Percentiles rank a stretch among this genome's conserved stretches.
These are phyloP conservation scores for Melastoma malabathricum DNA, from an alignment of 345 rosid species.

Conservation along the genomic window DNA sequence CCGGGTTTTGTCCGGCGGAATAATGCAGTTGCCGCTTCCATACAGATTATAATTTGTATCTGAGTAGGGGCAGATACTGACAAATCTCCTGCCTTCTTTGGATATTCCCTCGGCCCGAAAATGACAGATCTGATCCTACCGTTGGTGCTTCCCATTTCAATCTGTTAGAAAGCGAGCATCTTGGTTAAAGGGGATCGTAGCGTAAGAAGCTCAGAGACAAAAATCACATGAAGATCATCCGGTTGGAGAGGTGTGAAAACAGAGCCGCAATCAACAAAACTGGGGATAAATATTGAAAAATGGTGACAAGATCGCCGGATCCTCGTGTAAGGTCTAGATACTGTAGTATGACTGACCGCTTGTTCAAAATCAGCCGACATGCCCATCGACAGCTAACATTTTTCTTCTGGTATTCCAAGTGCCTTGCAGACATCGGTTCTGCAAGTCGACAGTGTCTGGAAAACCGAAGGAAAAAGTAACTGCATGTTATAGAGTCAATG, in stretches of 20 bases:
- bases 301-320: too few relatives aligned
- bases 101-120: conserved; percentile 86
- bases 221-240: background rate
- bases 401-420: conserved; percentile 67
- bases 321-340: too few relatives aligned
- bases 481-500: conserved; percentile 3
- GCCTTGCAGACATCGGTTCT: conserved; percentile 79
- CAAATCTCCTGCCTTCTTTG: conserved; percentile 24
- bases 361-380: conserved; percentile 90
- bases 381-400: conserved; percentile 95
- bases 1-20: too few relatives aligned
- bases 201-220: background rate
- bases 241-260: too few relatives aligned
- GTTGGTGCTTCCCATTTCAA: conserved; percentile 87
- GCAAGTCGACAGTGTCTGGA: conserved; percentile 69
- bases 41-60: too few relatives aligned
- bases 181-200: background rate
- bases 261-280: too few relatives aligned
- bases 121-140: conserved; percentile 85
- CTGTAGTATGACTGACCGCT: conserved; percentile 44
- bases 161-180: conserved; percentile 27
- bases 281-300: background rate
- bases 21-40: too few relatives aligned
- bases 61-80: background rate
- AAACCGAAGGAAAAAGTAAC: conserved; percentile 3